Evolutionary conservation across 148 eudicot species (phyloP).

Genomic region (Fallopia convolvulus): DNA sequence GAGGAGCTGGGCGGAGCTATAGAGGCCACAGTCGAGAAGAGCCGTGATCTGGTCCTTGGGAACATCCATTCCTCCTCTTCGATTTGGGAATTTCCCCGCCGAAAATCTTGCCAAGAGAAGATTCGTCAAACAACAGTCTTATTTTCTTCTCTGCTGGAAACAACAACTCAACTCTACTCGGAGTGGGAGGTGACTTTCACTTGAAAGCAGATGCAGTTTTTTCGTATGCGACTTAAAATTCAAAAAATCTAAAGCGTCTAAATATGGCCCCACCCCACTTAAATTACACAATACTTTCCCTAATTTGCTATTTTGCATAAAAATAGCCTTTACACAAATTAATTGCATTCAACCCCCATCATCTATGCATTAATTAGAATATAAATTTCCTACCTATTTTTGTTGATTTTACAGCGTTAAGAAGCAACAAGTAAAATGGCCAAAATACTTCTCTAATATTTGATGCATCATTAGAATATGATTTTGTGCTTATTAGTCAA

Average conservation of each 20-base stretch:
- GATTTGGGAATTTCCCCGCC: neutral
- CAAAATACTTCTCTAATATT: no score
- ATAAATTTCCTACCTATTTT: no score
- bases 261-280: neutral
- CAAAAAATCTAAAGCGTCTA: neutral
- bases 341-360: no score
- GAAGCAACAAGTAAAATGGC: no score
- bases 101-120: neutral
- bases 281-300: neutral
- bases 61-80: slow-evolving; percentile 43
- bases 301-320: neutral
- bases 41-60: slow-evolving; percentile 68
- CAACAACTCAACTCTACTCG: neutral
- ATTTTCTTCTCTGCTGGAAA: neutral
- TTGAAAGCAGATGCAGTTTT: neutral
- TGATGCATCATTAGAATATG: no score
- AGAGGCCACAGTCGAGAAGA: slow-evolving; percentile 80
- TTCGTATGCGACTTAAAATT: neutral
- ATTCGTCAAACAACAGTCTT: neutral
- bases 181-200: neutral
- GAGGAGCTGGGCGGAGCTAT: slow-evolving; percentile 77
- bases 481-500: no score
- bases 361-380: no score
- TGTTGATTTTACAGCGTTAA: no score
- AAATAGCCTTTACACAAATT: neutral